Percentiles rank a stretch among this genome's conserved stretches.
Conservation (phyloP, 306 rosid species). For the Vicia villosa region DNA sequence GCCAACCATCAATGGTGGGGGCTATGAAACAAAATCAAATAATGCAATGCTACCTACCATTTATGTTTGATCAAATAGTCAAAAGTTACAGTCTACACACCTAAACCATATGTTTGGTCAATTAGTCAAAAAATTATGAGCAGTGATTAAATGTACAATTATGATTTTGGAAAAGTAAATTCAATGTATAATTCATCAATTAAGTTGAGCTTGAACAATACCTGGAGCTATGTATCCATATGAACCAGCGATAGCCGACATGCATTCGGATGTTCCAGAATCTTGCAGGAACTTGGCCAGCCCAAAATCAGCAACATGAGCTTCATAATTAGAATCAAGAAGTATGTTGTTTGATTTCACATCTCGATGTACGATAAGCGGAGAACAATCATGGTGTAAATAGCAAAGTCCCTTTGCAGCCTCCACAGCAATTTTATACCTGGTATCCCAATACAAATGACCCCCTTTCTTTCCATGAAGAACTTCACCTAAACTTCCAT, state of each 20-base stretch:
- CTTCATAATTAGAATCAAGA: slow-evolving; percentile 82
- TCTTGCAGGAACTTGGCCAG: slow-evolving; percentile 98
- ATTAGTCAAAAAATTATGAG: slow-evolving; percentile 35
- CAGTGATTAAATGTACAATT: slow-evolving; percentile 27
- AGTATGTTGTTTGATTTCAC: slow-evolving; percentile 96
- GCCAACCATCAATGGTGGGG: slow-evolving; percentile 31
- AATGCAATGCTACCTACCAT: slow-evolving; percentile 41
- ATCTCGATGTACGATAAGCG: slow-evolving; percentile 87
- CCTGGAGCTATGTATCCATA: slow-evolving; percentile 99
- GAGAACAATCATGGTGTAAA: slow-evolving; percentile 95
- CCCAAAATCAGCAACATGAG: slow-evolving; percentile 98
- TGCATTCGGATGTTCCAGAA: slow-evolving; percentile 97
- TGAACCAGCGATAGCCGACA: slow-evolving; percentile 99
- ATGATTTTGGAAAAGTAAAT: slow-evolving; percentile 30
- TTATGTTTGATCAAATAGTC: slow-evolving; percentile 36
- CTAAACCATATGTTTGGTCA: slow-evolving; percentile 37
- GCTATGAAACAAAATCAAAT: slow-evolving; percentile 36
- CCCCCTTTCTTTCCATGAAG: slow-evolving; percentile 99
- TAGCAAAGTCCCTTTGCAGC: slow-evolving; percentile 98
- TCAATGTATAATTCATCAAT: slow-evolving; percentile 19
- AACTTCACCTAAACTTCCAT: slow-evolving; percentile 95
- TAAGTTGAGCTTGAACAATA: slow-evolving; percentile 38
- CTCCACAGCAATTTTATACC: slow-evolving; percentile 89
- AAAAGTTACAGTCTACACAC: slow-evolving; percentile 31
- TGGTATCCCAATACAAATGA: slow-evolving; percentile 86